phyloP scores from a whole-genome alignment of 306 rosid genomes.

The Begonia loranthoides region DNA sequence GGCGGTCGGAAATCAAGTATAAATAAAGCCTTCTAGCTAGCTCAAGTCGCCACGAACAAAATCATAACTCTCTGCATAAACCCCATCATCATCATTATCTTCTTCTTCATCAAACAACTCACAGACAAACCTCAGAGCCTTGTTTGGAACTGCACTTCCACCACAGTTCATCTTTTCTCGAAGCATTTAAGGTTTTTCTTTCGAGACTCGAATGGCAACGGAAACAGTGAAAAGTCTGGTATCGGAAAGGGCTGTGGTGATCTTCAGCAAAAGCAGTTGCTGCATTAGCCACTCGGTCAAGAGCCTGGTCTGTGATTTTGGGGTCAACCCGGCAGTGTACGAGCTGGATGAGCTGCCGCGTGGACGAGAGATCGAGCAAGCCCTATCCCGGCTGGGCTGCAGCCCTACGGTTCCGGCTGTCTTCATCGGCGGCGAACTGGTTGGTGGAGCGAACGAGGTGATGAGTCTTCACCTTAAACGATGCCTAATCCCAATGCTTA shows the following conservation, averaged over 20 bases:
- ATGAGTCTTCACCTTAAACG: conserved; percentile 87
- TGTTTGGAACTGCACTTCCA: not conserved
- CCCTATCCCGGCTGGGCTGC: conserved; percentile 51
- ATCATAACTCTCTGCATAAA: not conserved
- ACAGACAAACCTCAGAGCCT: too few relatives aligned
- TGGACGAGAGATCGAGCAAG: conserved; percentile 86
- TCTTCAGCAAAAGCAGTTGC: conserved; percentile 85
- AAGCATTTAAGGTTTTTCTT: not conserved
- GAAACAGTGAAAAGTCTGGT: conserved; percentile 65
- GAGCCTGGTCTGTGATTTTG: conserved; percentile 67
- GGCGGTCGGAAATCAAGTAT: too few relatives aligned
- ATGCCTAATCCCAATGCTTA: conserved; percentile 83
- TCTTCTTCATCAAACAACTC: too few relatives aligned
- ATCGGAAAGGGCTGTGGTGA: conserved; percentile 83
- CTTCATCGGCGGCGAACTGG: conserved; percentile 68
- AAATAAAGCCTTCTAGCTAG: not conserved
- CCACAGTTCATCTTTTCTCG: too few relatives aligned
- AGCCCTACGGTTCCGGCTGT: conserved; percentile 74
- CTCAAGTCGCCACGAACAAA: conserved; percentile 1
- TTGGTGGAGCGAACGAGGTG: conserved; percentile 83
- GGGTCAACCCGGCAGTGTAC: conserved; percentile 73
- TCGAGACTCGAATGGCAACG: conserved; percentile 19
- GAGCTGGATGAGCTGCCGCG: conserved; percentile 78
- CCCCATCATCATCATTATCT: not conserved
- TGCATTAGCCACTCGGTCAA: conserved; percentile 84